Evolutionary conservation across 2,329 filamentous ascomycete genomes (phyloP), one percentile per base, ranked within the genome.

Genomic region (Cercospora nicotianae): DNA sequence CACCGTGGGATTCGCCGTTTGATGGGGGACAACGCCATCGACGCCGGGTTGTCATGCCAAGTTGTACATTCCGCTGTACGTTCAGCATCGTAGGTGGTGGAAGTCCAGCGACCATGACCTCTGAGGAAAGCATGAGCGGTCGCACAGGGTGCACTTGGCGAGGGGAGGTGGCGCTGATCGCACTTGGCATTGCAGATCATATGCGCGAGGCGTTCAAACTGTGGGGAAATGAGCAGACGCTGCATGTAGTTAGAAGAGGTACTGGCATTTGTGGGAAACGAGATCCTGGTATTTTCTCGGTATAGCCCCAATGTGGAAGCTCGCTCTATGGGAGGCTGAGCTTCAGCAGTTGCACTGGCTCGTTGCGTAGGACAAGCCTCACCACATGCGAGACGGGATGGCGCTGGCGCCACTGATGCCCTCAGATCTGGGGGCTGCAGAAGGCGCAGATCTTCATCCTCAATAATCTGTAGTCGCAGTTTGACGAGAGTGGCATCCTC

Each of bases 111-210:
- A 26, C 18, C 3, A n/a, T 39, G 36, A 60, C 20, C 31, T 39
- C n/a, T 26, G 48, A 23, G 23, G 23, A 26, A 20, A 39, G 20
- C 5, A 28, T 23, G 58, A 16, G 58, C 58, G 58, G 20, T 28
- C 58, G 58, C 58, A 60, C 58, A 7, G 13, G 36, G 58, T 31
- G 26, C n/a, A 16, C 31, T 39, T 60, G 28, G 58, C 30, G 30
- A 39, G 31, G 58, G 31, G 18, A 39, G 23, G 31, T 26, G 31
- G 18, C 23, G 55, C 55, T 20, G 55, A 59, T 59, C 55, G n/a
- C 55, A 31, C 58, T 60, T 26, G 58, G 58, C 58, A 16, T n/a
- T 8, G 58, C 58, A 60, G 58, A 60, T 60, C 58, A 26, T 60
- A 36, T 60, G 58, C 58, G 18, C 48, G 20, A 53, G 48, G 23